Base-by-base conservation (phyloP, 208 protist genomes). In the Leishmania guyanensis region DNA sequence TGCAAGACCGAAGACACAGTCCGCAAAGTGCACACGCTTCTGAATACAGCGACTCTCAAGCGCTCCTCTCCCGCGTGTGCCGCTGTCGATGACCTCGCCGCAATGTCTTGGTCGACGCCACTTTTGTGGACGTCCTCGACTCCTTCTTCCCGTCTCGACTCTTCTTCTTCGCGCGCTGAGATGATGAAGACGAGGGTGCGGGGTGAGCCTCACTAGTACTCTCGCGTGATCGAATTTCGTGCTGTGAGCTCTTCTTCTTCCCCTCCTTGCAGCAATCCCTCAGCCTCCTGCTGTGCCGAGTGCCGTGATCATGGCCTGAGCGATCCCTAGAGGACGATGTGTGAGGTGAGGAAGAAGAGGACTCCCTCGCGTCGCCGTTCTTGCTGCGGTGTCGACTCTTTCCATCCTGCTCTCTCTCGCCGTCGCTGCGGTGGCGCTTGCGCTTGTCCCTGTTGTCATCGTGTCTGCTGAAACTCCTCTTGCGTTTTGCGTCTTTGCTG, bases 71-170 rank as follows among this genome's bases (percentile, higher is more conserved):
- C 53, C 20, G 51, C 33, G 50, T 48, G 72, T 3, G 60, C 9
- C 29, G 64, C 36, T 62, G 29, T 54, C 8, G 16, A 58, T 68
- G 68, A n/a, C 10, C 33, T 26, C 5, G 50, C 72, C 16, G 51
- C 36, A 53, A 39, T 39, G 72, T 17, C 17, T 26, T 77, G 29
- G 72, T 33, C 48, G 48, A 48, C 20, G 33, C 68, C 80, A 29
- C 46, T 50, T 84, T 84, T 43, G 53, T 58, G 5, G 75, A 43
- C n/a, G 36, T 20, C 16, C 33, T 68, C 33, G 36, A 43, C 68
- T 72, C 80, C 58, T 80, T 84, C 68, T 79, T 80, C 10, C 75
- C 75, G n/a, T 80, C 68, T 20, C 54, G 75, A 10, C 33, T 51
- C 46, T 29, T 51, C 46, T 29, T 51, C 26, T 73, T 73, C 43